Base-by-base conservation (phyloP, 495 filamentous ascomycete genomes). In the Tuber indicum region DNA sequence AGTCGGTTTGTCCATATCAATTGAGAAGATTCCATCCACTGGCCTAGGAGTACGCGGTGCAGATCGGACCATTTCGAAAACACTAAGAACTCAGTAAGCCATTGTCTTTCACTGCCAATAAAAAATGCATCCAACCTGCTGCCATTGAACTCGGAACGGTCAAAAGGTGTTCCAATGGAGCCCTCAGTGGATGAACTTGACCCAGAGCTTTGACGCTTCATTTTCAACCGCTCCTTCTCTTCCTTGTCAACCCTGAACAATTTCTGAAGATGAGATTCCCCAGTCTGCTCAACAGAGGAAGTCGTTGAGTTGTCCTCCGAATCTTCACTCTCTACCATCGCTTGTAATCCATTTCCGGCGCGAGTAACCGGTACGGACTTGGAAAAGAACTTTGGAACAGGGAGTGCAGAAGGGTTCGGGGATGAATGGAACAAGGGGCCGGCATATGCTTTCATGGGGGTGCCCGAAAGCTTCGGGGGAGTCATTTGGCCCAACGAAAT, bases 361-460 rank as follows among this genome's bases (percentile, higher is more conserved):
- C 88, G 88, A 10, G 88, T 89, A 71, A 92, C 90, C 10, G 91
- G 90, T 19, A 93, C 86, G 0, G 93, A 91, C 75, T 91, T 94
- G n/a, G 92, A 92, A 74, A 97, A 89, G 84, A 97, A 97, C 83
- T 90, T 96, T 2, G 96, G 96, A 66, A 97, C 92, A 0, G 96
- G 96, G 8, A 99, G 88, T n/a, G 93, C 89, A 5, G 94, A 95
- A 3, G 96, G 92, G 4, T 94, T 94, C 21, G 96, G 96, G 3
- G 96, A 99, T 17, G 93, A 92, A 83, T 98, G 95, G 84, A 99
- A 99, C 0, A 93, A 96, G 23, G 94, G 92, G 23, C 96, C 96
- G 21, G 96, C 96, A 84, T 97, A 99, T 76, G 93, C 88, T 88
- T 83, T 69, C 86, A 88, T 26, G 88, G 85, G 39, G 89, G 78